phyloP scores from a whole-genome alignment of 345 rosid species.

The Raphanus sativus region DNA sequence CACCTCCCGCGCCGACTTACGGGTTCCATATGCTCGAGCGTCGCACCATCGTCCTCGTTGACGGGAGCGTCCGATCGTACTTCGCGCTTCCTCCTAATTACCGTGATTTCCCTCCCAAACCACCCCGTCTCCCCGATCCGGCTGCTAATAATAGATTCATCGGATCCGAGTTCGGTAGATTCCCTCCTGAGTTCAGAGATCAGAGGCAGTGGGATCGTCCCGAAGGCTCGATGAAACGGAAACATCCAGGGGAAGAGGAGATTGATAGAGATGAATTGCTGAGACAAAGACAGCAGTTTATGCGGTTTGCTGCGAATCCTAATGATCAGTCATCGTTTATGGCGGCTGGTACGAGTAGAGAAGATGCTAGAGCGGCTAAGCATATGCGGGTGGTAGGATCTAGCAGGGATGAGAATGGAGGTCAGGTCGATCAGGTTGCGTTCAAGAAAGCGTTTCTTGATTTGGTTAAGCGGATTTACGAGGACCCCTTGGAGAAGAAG shows the following conservation, averaged over 20 bases:
- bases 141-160: constrained; percentile 32
- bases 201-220: constrained; percentile 47
- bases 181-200: constrained; percentile 52
- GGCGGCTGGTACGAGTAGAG: constrained; percentile 49
- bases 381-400: constrained; percentile 44
- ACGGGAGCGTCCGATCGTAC: constrained; percentile 92
- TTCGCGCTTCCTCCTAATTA: constrained; percentile 93
- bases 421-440: constrained; percentile 54
- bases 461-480: constrained; percentile 63
- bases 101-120: constrained; percentile 56
- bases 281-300: constrained; percentile 48
- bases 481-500: constrained; percentile 58
- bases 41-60: constrained; percentile 71
- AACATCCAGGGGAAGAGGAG: constrained; percentile 55
- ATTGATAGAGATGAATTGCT: constrained; percentile 40
- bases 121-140: constrained; percentile 33
- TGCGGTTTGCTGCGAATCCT: constrained; percentile 43
- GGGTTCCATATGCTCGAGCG: constrained; percentile 97
- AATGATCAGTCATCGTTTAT: constrained; percentile 38
- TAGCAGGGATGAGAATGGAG: constrained; percentile 38
- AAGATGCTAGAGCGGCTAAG: constrained; percentile 57
- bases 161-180: constrained; percentile 37
- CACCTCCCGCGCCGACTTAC: constrained; percentile 78
- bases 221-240: constrained; percentile 59
- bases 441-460: constrained; percentile 71